Conservation (phyloP, 1,139 yeast genomes). For the Blastobotrys raffinosifermentans region DNA sequence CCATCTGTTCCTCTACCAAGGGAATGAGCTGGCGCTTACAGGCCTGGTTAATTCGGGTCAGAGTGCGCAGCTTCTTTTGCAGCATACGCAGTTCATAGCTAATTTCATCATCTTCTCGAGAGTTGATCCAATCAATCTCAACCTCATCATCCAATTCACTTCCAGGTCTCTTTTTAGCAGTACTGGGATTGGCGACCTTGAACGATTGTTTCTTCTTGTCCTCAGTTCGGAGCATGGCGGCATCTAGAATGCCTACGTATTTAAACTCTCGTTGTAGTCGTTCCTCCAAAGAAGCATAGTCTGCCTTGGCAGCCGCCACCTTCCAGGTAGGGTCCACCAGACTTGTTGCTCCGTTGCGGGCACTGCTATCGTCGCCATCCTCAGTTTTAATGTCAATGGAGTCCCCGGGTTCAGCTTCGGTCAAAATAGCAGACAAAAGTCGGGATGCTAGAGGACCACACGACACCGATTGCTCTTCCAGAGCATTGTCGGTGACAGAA, state of each 20-base stretch:
- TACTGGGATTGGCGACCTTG: slow-evolving; percentile 5
- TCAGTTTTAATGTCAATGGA: slow-evolving; percentile 3
- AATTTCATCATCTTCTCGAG: slow-evolving; percentile 91
- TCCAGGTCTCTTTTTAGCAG: slow-evolving; percentile 13
- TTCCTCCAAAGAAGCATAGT: slow-evolving; percentile 79
- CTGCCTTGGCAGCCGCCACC: slow-evolving; percentile 45
- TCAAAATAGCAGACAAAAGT: slow-evolving; percentile 70
- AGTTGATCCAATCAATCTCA: slow-evolving; percentile 71
- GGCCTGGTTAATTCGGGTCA: slow-evolving; percentile 57
- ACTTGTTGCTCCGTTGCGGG: slow-evolving; percentile 13
- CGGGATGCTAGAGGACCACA: slow-evolving; percentile 93
- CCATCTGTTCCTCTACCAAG: slow-evolving; percentile 79
- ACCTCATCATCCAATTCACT: slow-evolving; percentile 18
- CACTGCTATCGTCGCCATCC: slow-evolving; percentile 3
- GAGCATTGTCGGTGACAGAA: slow-evolving; percentile 51
- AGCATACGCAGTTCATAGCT: slow-evolving; percentile 73
- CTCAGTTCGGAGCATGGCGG: slow-evolving; percentile 31
- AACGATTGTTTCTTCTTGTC: slow-evolving; percentile 31
- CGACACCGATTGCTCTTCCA: slow-evolving; percentile 61
- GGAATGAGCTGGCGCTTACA: slow-evolving; percentile 66
- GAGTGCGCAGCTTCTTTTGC: slow-evolving; percentile 62
- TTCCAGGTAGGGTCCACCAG: slow-evolving; percentile 36
- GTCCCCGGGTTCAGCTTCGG: slow-evolving; percentile 39
- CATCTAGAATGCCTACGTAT: slow-evolving; percentile 81
- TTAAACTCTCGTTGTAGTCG: slow-evolving; percentile 79